A percentile compares a stretch with the other conserved stretches of the same genome.
Evolutionary conservation across 139 green algal species (phyloP).

Genomic region (Picochlorum sp.): DNA sequence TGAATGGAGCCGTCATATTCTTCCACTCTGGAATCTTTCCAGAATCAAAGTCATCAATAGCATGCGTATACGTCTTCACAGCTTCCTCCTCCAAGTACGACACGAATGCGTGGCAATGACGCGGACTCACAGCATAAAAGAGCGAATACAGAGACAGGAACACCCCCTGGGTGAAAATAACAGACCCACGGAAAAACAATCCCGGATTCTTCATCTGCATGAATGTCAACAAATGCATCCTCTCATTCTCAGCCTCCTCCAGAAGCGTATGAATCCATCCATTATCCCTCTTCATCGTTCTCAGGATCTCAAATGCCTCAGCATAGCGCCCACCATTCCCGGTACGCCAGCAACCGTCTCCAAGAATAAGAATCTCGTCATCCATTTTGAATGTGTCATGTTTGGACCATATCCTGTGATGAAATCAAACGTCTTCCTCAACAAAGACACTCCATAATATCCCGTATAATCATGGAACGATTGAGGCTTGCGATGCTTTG

Average conservation of each 20-base stretch:
- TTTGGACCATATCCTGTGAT: conserved; percentile 51
- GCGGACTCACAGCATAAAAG: conserved; percentile 71
- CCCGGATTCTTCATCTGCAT: conserved; percentile 71
- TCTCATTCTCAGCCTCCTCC: conserved; percentile 93
- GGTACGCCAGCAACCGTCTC: conserved; percentile 88
- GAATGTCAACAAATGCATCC: conserved; percentile 93
- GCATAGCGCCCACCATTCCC: conserved; percentile 83
- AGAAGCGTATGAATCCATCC: conserved; percentile 90
- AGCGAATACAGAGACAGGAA: conserved; percentile 86
- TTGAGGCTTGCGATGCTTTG: conserved; percentile 5
- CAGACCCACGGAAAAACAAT: conserved; percentile 59
- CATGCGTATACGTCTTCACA: conserved; percentile 85
- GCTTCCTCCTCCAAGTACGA: conserved; percentile 95
- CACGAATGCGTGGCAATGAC: conserved; percentile 74
- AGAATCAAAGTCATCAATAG: conserved; percentile 36
- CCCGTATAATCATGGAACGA: conserved; percentile 7
- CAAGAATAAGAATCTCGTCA: conserved; percentile 78
- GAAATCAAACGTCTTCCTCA: conserved; percentile 56
- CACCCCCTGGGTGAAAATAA: conserved; percentile 71
- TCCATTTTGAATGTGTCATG: conserved; percentile 68
- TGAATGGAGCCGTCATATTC: conserved; percentile 40
- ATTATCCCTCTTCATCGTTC: conserved; percentile 67
- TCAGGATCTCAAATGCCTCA: conserved; percentile 81
- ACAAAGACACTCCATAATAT: conserved; percentile 21
- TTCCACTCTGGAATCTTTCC: conserved; percentile 63